Percentiles rank a stretch among this genome's conserved stretches.
These are phyloP conservation scores for Penicillium flavigenum DNA, from an alignment of 495 filamentous ascomycete genomes.

Conservation along the genomic window DNA sequence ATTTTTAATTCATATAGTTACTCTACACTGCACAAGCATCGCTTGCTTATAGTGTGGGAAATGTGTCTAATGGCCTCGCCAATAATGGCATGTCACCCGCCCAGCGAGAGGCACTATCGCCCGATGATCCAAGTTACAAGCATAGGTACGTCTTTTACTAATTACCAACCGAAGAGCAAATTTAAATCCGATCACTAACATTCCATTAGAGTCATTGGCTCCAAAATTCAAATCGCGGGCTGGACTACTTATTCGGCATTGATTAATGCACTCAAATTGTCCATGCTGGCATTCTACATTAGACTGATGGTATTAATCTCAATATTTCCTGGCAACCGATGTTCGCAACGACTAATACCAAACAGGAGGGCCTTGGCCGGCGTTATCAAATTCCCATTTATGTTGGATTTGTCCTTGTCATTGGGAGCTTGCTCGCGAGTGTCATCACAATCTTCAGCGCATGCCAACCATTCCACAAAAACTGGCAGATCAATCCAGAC, in stretches of 20 bases:
- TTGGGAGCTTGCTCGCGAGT: constrained; percentile 45
- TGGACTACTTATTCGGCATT: constrained; percentile 54
- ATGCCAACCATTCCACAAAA: constrained; percentile 48
- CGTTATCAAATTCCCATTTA: constrained; percentile 44
- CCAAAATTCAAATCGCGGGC: constrained; percentile 54
- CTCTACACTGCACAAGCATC: constrained; percentile 39
- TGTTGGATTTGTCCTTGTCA: constrained; percentile 48
- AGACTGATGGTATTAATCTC: constrained; percentile 47
- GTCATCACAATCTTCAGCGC: constrained; percentile 45
- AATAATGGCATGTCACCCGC: constrained; percentile 53
- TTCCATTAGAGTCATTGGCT: constrained; percentile 42
- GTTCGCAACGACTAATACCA: background rate
- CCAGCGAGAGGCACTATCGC: constrained; percentile 40
- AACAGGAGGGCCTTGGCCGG: constrained; percentile 35
- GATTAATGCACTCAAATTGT: constrained; percentile 52
- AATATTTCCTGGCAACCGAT: constrained; percentile 11
- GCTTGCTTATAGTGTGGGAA: constrained; percentile 36
- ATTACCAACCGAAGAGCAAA: background rate
- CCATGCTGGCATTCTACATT: constrained; percentile 53
- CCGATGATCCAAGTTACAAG: constrained; percentile 35
- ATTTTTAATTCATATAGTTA: constrained; percentile 20
- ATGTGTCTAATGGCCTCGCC: constrained; percentile 42
- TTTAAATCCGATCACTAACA: constrained; percentile 5
- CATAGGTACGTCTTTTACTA: constrained; percentile 20
- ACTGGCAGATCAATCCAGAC: constrained; percentile 58